Percentiles rank a stretch among this genome's conserved stretches.
Conservation (phyloP, 768 basidiomycete species). For the Gyrodon lividus region DNA sequence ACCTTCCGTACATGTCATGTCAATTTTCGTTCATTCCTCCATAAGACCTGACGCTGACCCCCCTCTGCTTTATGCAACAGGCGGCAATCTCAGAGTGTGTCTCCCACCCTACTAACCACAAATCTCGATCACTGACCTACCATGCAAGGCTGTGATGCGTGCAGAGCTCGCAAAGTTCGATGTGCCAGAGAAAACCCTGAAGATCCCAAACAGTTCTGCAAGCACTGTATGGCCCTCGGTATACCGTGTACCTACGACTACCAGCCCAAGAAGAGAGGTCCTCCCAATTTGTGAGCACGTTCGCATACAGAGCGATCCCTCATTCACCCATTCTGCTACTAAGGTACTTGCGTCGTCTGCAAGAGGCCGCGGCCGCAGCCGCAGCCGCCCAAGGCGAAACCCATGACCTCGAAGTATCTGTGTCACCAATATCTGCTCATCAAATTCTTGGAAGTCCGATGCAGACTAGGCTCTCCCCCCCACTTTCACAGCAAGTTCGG, state of each 20-base stretch:
- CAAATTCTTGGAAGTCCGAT: conserved; percentile 44
- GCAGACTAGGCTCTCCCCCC: conserved; percentile 46
- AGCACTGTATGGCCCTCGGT: conserved; percentile 79
- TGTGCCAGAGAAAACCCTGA: conserved; percentile 80
- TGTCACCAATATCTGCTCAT: conserved; percentile 47
- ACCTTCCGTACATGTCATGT: conserved; percentile 35
- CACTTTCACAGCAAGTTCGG: conserved; percentile 22
- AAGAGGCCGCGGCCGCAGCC: conserved; percentile 66
- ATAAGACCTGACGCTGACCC: conserved; percentile 33
- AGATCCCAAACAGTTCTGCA: conserved; percentile 77
- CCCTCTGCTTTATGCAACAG: conserved; percentile 41
- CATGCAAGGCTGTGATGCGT: conserved; percentile 75
- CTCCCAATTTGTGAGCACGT: conserved; percentile 77
- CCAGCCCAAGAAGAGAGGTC: conserved; percentile 90
- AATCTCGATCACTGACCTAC: conserved; percentile 23
- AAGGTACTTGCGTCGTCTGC: conserved; percentile 77
- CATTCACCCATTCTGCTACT: background rate
- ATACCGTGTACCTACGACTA: conserved; percentile 90
- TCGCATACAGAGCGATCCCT: background rate
- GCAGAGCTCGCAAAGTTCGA: conserved; percentile 82
- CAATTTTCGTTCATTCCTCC: conserved; percentile 28
- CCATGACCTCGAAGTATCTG: conserved; percentile 37
- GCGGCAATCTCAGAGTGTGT: conserved; percentile 84
- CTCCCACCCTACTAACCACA: conserved; percentile 16
- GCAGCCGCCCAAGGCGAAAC: conserved; percentile 43